Evolutionary conservation across 257 asterid genomes (phyloP).

Genomic region (Penstemon eatonii): DNA sequence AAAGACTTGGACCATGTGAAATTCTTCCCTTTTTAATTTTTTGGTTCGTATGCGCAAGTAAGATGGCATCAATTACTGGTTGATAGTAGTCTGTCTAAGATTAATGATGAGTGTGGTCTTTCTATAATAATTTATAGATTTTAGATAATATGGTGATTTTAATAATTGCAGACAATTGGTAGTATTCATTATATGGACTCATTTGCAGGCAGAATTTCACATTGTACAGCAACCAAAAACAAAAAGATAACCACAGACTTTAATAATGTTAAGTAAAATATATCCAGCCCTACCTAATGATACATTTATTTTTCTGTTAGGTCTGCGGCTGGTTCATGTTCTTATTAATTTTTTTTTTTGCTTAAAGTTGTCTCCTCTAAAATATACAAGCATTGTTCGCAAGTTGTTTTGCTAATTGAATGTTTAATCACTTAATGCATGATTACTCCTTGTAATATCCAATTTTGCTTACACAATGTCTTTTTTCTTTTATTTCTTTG

Average conservation of each 20-base stretch:
- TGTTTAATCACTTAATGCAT: neutral
- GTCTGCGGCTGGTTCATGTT: neutral
- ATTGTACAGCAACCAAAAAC: neutral
- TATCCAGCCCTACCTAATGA: neutral
- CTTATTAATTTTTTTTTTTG: neutral
- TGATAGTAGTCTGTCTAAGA: neutral
- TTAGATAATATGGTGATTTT: neutral
- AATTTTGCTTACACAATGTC: neutral
- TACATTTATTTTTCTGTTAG: neutral
- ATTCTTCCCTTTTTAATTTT: neutral
- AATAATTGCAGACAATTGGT: neutral
- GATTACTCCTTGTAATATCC: neutral
- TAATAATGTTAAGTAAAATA: neutral
- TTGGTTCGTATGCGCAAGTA: no score
- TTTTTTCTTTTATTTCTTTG: neutral
- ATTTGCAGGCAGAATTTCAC: constrained; percentile 5
- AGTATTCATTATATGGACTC: neutral
- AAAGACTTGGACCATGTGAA: neutral
- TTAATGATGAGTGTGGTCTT: neutral
- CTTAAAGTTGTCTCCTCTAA: neutral
- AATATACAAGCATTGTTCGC: neutral
- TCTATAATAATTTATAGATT: neutral
- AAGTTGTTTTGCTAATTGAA: neutral
- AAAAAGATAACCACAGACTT: neutral
- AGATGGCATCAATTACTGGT: neutral